phyloP scores from a whole-genome alignment of 208 protist genomes.

The Plasmodiophora brassicae region DNA sequence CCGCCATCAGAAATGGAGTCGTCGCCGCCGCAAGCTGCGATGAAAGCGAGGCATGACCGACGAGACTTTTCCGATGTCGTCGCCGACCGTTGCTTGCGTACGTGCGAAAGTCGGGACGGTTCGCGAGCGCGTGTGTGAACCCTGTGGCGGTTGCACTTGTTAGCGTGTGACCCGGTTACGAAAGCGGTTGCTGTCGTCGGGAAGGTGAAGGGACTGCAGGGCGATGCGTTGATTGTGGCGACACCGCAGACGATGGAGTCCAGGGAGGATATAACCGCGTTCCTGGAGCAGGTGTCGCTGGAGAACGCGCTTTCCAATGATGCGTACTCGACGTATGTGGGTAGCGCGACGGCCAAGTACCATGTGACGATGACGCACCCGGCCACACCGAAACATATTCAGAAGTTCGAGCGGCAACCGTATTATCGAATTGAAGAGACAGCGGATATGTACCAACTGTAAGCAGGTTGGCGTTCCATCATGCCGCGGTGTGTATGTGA shows the following conservation, averaged over 20 bases:
- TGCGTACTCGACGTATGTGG: background rate
- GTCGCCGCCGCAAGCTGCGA: too few species aligned
- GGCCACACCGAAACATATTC: background rate
- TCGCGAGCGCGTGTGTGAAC: too few species aligned
- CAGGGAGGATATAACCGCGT: background rate
- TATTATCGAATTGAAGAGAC: background rate
- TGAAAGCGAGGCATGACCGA: too few species aligned
- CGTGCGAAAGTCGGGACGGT: too few species aligned
- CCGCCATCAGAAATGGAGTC: too few species aligned
- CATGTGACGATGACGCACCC: background rate
- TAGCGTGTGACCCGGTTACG: background rate
- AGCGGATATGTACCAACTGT: background rate
- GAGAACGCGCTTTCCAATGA: background rate
- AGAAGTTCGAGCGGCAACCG: background rate
- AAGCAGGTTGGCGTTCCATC: background rate
- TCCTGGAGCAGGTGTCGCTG: background rate
- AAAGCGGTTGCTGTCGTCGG: background rate
- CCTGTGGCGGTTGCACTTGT: too few species aligned
- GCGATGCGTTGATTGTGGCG: background rate
- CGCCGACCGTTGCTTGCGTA: too few species aligned
- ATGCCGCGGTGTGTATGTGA: background rate
- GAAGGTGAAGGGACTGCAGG: background rate
- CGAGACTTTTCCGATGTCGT: too few species aligned
- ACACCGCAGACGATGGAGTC: background rate
- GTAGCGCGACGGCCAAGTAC: background rate